These are phyloP conservation scores for Ophioceras dolichostomum DNA, from an alignment of 2,329 filamentous ascomycete species.

Conservation along the genomic window DNA sequence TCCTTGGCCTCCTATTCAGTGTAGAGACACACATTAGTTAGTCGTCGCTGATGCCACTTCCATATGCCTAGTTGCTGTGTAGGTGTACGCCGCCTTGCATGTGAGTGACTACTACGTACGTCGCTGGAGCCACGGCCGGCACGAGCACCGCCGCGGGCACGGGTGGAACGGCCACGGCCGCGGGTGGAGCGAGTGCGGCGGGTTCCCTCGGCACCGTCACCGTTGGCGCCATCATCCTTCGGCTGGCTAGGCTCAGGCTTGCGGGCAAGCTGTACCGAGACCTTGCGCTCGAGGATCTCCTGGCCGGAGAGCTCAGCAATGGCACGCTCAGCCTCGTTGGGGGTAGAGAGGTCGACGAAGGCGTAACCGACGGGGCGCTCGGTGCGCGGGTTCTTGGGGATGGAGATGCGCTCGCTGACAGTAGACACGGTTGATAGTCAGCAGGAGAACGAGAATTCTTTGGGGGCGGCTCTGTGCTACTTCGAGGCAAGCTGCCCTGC, in stretches of 20 bases:
- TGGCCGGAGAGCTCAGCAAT: constrained; percentile 93
- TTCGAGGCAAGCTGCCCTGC: too few relatives aligned
- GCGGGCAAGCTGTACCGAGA: constrained; percentile 95
- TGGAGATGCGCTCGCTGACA: constrained; percentile 87
- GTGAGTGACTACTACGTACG: constrained; percentile 53
- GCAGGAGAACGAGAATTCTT: too few relatives aligned
- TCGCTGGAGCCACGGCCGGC: too few relatives aligned
- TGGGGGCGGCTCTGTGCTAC: too few relatives aligned
- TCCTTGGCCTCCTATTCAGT: constrained; percentile 34
- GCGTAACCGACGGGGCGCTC: constrained; percentile 97
- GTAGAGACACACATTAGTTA: too few relatives aligned
- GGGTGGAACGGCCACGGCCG: constrained; percentile 53
- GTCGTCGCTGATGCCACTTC: too few relatives aligned
- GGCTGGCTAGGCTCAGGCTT: constrained; percentile 64
- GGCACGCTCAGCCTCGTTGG: constrained; percentile 87
- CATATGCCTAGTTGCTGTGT: too few relatives aligned
- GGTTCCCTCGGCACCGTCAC: constrained; percentile 58
- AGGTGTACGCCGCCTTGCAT: too few relatives aligned
- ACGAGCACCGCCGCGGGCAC: constrained; percentile 51
- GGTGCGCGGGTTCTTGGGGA: constrained; percentile 98
- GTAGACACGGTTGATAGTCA: too few relatives aligned
- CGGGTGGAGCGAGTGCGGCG: constrained; percentile 51
- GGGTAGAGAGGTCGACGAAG: constrained; percentile 94
- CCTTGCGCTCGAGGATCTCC: constrained; percentile 97
- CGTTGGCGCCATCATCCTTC: constrained; percentile 51